Evolutionary conservation across 2,329 filamentous ascomycete species (phyloP), one percentile per base, ranked within the genome.

Genomic region (Ophiocordyceps robertsii): DNA sequence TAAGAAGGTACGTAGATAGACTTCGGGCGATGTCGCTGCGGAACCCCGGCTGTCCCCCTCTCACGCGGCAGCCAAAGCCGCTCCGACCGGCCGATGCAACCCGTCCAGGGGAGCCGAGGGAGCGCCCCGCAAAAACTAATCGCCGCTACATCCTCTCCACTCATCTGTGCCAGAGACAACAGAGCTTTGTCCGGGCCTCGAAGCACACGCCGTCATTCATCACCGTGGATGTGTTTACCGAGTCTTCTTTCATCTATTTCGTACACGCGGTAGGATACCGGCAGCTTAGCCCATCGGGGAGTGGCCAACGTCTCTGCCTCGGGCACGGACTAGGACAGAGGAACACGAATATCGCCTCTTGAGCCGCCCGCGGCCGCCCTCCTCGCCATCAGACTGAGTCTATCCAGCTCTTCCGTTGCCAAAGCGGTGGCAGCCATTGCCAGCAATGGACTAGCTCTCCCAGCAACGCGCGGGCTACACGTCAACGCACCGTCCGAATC

Each of bases 381-480:
- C 40, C 53, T 51, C 17, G 57, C 54, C 47, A 50, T 51, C 38
- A 43, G 35, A 40, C 54, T 60, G 41, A 61, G 43, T n/a, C 56
- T 52, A 30, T 62, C 59, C 30, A 62, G 46, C n/a, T 61, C 53
- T 21, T 48, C 47, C 29, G 53, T 52, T 29, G 56, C 59, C 47
- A 60, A 37, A 16, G 52, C 44, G 37, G 57, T 44, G 17, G 53
- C 54, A 7, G 55, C 57, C 43, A 53, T 45, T 29, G 46, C 56
- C 38, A 57, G 44, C 29, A 58, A 42, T 8, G 54, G 52, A 29
- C 47, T 49, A 24, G 53, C 49, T 27, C 50, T 49, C 31, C 53
- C 46, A 12, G 46, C 48, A 6, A 39, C 48, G 16, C 33, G 42
- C 27, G 51, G 50, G 43, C 49, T 52, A 40, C 50, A 47, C 24